phyloP scores from a whole-genome alignment of 2,329 filamentous ascomycete genomes.

The Cladobotryum protrusum region DNA sequence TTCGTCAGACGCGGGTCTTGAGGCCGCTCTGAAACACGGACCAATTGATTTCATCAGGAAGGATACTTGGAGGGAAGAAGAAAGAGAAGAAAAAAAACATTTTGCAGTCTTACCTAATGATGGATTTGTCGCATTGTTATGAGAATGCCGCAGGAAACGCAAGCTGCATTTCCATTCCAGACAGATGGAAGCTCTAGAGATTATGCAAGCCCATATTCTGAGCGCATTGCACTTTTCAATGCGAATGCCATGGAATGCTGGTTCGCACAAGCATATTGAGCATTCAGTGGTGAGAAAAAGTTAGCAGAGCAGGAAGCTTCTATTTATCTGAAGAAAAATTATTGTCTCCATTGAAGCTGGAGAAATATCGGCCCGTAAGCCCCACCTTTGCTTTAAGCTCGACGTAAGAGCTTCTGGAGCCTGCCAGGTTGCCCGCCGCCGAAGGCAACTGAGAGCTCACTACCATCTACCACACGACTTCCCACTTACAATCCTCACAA shows the following conservation, averaged over 20 bases:
- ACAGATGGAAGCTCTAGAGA: too few relatives aligned
- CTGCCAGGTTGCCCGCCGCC: slow-evolving; percentile 16
- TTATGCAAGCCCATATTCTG: too few relatives aligned
- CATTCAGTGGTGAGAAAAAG: too few relatives aligned
- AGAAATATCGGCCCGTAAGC: slow-evolving; percentile 9
- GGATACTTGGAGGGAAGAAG: background rate
- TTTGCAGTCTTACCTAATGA: slow-evolving; percentile 7
- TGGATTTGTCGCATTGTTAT: background rate
- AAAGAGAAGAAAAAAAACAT: background rate
- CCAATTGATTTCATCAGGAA: slow-evolving; percentile 76
- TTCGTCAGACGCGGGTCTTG: slow-evolving; percentile 87
- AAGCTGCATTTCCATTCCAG: background rate
- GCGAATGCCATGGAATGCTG: too few relatives aligned
- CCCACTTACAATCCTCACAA: slow-evolving; percentile 4
- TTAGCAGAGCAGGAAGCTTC: too few relatives aligned
- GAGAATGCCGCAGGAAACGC: background rate
- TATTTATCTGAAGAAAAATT: too few relatives aligned
- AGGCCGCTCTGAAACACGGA: slow-evolving; percentile 92
- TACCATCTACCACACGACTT: slow-evolving; percentile 5
- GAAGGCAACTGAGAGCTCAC: slow-evolving; percentile 1
- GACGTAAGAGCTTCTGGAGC: slow-evolving; percentile 36
- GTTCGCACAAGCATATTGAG: too few relatives aligned
- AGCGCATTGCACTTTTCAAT: too few relatives aligned
- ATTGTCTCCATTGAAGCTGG: background rate
- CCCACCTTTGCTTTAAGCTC: slow-evolving; percentile 15